A percentile compares a stretch with the other conserved stretches of the same genome.
Evolutionary conservation across 345 rosid species (phyloP).

Genomic region (Salix koriyanagi): DNA sequence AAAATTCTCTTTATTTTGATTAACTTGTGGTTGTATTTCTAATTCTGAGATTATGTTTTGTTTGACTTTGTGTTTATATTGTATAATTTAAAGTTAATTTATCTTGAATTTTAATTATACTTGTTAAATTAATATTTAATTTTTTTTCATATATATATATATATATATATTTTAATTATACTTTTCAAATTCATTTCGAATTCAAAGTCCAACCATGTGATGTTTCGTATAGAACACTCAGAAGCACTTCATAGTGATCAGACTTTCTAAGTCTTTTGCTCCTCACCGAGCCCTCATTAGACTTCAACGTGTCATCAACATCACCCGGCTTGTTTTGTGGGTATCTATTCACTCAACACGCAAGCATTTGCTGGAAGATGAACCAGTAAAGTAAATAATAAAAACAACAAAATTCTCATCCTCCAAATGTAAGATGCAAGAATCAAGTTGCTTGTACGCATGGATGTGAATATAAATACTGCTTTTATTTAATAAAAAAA

Average conservation of each 20-base stretch:
- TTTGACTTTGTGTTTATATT: too few relatives aligned
- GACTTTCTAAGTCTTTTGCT: not conserved
- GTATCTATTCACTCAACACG: not conserved
- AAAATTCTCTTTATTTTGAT: too few relatives aligned
- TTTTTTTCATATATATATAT: too few relatives aligned
- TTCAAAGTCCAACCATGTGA: not conserved
- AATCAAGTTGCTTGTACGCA: not conserved
- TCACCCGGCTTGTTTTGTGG: not conserved
- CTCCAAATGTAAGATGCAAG: not conserved
- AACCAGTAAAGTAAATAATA: not conserved
- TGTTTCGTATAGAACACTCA: not conserved
- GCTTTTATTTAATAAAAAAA: slow-evolving; percentile 14
- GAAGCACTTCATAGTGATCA: not conserved
- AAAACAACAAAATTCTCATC: not conserved
- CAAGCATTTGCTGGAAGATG: not conserved
- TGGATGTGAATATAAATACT: not conserved
- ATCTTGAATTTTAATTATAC: too few relatives aligned
- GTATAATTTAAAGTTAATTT: too few relatives aligned
- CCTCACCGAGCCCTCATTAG: not conserved
- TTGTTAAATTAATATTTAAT: too few relatives aligned
- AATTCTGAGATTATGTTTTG: too few relatives aligned
- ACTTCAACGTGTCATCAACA: not conserved
- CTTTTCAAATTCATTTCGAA: too few relatives aligned
- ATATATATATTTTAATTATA: too few relatives aligned
- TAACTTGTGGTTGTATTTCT: too few relatives aligned